Evolutionary conservation across 2,329 filamentous ascomycete species (phyloP).

Genomic region (Verticillium zaregamsianum): DNA sequence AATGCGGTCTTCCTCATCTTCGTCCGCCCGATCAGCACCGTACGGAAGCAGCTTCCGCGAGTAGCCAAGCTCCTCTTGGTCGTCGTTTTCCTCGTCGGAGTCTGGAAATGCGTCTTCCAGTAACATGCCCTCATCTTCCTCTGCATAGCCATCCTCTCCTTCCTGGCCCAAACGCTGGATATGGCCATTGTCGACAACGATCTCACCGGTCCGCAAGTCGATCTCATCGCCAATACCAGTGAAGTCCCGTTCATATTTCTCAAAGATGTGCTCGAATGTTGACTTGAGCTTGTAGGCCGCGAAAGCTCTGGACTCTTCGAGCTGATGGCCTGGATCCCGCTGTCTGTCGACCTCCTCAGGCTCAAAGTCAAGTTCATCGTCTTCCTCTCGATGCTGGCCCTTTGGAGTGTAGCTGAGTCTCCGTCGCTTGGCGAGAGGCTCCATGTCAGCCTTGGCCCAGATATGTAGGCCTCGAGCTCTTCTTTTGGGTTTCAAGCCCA

Average conservation of each 20-base stretch:
- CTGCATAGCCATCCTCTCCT: conserved; percentile 25
- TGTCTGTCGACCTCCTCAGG: conserved; percentile 42
- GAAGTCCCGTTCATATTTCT: conserved; percentile 83
- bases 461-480: neutral
- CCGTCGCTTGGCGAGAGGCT: conserved; percentile 56
- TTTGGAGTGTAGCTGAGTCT: conserved; percentile 43
- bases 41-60: neutral
- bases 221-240: conserved; percentile 84
- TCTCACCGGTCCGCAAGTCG: conserved; percentile 72
- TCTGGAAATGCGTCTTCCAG: conserved; percentile 17
- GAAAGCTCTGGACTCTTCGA: conserved; percentile 58
- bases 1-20: conserved; percentile 23
- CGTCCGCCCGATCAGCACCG: conserved; percentile 14
- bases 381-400: conserved; percentile 34
- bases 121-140: conserved; percentile 29
- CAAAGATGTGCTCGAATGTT: conserved; percentile 84
- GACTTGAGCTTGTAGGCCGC: conserved; percentile 72
- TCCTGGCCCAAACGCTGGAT: conserved; percentile 37
- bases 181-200: conserved; percentile 91
- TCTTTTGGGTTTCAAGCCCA: neutral
- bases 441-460: conserved; percentile 37
- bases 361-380: conserved; percentile 44
- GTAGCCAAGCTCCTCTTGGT: conserved; percentile 14
- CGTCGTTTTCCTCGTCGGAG: conserved; percentile 15
- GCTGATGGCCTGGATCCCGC: conserved; percentile 50